These are phyloP conservation scores for Pichia sp. DNA, from an alignment of 1,139 yeast species.

Conservation along the genomic window DNA sequence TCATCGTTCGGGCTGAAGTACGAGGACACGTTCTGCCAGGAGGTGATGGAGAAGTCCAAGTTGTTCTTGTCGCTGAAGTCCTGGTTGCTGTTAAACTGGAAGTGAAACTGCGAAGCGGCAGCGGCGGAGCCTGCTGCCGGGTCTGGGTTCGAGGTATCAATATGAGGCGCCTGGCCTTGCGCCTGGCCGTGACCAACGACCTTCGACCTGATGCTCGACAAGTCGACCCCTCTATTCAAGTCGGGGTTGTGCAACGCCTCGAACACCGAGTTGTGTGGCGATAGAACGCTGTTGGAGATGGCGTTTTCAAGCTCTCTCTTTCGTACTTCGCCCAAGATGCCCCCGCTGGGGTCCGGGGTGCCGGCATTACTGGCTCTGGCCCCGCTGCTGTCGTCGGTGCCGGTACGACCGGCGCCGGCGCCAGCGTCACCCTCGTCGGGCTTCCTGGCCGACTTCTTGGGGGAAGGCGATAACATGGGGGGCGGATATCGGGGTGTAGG, in stretches of 20 bases:
- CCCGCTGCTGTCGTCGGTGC: not conserved
- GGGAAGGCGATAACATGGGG: not conserved
- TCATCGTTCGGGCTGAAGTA: constrained; percentile 2
- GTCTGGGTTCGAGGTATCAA: not conserved
- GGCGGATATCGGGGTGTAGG: not conserved
- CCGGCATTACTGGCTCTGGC: not conserved
- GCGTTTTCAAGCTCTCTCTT: not conserved
- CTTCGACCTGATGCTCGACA: constrained; percentile 3
- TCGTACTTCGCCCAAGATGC: not conserved
- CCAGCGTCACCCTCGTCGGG: not conserved
- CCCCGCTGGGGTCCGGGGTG: not conserved
- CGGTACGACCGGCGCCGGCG: too few species aligned
- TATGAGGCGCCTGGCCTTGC: too few species aligned
- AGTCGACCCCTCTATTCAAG: constrained; percentile 22
- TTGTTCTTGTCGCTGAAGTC: not conserved
- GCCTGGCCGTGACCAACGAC: not conserved
- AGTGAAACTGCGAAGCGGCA: constrained; percentile 5
- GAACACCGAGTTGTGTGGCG: constrained; percentile 31
- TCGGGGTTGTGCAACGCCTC: constrained; percentile 31
- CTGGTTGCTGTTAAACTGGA: constrained; percentile 2
- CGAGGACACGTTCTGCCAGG: constrained; percentile 26
- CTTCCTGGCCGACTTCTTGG: not conserved
- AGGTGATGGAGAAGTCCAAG: constrained; percentile 26
- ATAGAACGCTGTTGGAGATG: constrained; percentile 16
- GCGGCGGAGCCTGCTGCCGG: not conserved